Evolutionary conservation across 352 stramenopile species (phyloP).

Genomic region (Pythium guiyangense): DNA sequence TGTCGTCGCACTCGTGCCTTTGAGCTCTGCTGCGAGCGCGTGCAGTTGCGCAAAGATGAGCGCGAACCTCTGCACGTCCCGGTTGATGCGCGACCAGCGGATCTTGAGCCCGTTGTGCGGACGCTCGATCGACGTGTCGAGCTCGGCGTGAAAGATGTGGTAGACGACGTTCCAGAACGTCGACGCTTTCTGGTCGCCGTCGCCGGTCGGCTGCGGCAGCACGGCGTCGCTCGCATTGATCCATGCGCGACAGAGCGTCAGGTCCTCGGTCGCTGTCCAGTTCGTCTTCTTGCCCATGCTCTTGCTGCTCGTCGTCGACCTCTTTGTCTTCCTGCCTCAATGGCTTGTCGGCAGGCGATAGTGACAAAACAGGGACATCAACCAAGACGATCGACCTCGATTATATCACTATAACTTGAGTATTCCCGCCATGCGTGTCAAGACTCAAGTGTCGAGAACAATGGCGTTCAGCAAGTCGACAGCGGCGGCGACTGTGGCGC

Average conservation of each 20-base stretch:
- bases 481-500: conserved; percentile 9
- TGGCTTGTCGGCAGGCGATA: too few relatives aligned
- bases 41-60: conserved; percentile 40
- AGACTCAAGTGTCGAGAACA: background rate
- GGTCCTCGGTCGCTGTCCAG: conserved; percentile 56
- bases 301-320: background rate
- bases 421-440: background rate
- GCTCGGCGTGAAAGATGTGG: conserved; percentile 63
- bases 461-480: conserved; percentile 2
- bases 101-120: conserved; percentile 74
- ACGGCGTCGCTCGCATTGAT: conserved; percentile 46
- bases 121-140: conserved; percentile 51
- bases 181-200: conserved; percentile 43
- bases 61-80: conserved; percentile 72
- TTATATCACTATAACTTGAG: too few relatives aligned
- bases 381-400: too few relatives aligned
- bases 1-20: background rate
- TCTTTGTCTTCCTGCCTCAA: too few relatives aligned
- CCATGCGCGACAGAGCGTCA: conserved; percentile 68
- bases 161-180: conserved; percentile 68
- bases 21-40: conserved; percentile 3
- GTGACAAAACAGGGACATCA: too few relatives aligned
- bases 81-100: conserved; percentile 78
- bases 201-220: conserved; percentile 21
- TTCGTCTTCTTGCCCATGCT: conserved; percentile 86